Base-by-base conservation (phyloP, 345 rosid species). In the Barbarea vulgaris region DNA sequence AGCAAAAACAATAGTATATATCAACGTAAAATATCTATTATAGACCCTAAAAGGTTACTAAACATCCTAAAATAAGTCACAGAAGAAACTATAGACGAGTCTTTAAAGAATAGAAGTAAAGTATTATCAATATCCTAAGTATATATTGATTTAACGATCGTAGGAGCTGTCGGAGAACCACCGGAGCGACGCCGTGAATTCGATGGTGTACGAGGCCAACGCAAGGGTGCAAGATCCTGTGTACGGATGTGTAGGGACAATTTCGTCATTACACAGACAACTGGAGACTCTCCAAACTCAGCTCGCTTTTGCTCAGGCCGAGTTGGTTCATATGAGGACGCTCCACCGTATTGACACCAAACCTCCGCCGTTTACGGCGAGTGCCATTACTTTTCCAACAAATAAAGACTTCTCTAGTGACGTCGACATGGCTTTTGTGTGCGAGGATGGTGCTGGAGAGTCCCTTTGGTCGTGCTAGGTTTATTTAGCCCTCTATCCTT, bases 191-290 rank as follows among this genome's bases (percentile, higher is more conserved):
- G 98, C 98, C n/a, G 98, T 93, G 82, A 89, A 92, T 50, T 86
- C 96, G 33, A 88, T 93, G 88, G 97, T 91, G 74, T 93, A 93
- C 39, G 98, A 93, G 68, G 98, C 98, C 4, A 89, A 83, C 46
- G 98, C 98, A 3, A 85, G 98, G 79, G 79, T 91, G 17, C 88
- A 96, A 0, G 93, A 93, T 60, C 98, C 98, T 0, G 96, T 93
- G 6, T 93, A 93, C 24, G 98, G 98, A 7, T 89, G 98, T 15
- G 97, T 91, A 3, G 93, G 98, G 33, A 92, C 91, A 55, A 91
- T 93, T 24, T 88, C 92, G 0, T 87, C 91, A 4, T 72, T 93
- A 36, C 97, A 93, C n/a, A 86, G 77, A 53, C 93, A 93, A 57
- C 87, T 93, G 7, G 91, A 91, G 78, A 65, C 79, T 9, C 89